Base-by-base conservation (phyloP, 177 flowering plant genomes). In the Vitis hybrid region DNA sequence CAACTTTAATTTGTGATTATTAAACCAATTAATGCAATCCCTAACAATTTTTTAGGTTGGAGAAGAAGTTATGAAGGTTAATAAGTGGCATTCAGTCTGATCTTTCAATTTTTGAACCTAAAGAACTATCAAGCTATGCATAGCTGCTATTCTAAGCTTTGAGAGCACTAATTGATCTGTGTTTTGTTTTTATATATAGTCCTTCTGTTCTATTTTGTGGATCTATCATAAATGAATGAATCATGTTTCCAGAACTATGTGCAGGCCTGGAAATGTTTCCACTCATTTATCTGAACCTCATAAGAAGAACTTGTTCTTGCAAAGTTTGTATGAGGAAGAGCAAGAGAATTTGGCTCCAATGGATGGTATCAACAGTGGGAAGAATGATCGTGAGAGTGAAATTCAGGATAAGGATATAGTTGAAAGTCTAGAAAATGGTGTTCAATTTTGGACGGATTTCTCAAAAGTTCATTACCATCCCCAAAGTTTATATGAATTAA, bases 381-480 rank as follows among this genome's bases (percentile, higher is more conserved):
- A 57, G 50, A 71, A 67, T 49, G 73, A 71, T 35, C 17, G 62
- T 63, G 50, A 11, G 19, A 72, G 58, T 46, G 82, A 84, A 65
- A 72, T 76, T 68, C 76, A 73, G 69, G 97, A 93, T 70, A 78
- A 82, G 68, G 92, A 90, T 66, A 80, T 89, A 52, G 88, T 93
- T 65, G 85, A 83, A 48, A 73, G 78, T 79, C 79, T 95, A 70
- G 92, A 93, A 71, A 83, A 80, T 62, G 80, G 59, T 64, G 92
- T 91, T 62, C 76, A 86, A n/a, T 93, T 51, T 79, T 95, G 98
- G 99, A 89, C 99, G 18, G 99, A 95, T 77, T 95, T 76, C 80
- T 90, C 99, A 60, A 95, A 95, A 81, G 97, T 89, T 61, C 97
- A 95, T 62, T 93, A 87, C 77, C 99, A 95, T 83, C 98, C 93